Conservation (phyloP, 2,329 filamentous ascomycete species). For the Chaetomiaceae sp. region DNA sequence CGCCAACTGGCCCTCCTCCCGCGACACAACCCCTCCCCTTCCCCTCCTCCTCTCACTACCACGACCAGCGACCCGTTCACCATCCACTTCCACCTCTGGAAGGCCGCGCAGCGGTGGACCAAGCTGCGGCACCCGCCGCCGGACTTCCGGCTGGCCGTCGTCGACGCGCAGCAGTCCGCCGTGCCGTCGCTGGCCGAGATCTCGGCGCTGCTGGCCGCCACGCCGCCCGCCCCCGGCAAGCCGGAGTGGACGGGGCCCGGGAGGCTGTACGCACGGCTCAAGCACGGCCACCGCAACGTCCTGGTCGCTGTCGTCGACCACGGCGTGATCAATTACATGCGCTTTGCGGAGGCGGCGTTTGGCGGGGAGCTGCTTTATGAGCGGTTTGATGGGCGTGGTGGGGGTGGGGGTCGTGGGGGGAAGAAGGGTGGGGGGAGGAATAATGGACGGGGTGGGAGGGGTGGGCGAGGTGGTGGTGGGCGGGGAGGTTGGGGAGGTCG, state of each 20-base stretch:
- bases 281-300: constrained; percentile 78
- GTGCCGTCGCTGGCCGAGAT: constrained; percentile 72
- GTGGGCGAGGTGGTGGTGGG: constrained; percentile 20
- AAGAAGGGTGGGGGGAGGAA: constrained; percentile 32
- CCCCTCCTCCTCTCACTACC: constrained; percentile 25
- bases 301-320: constrained; percentile 84
- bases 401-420: constrained; percentile 28
- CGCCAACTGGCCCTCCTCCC: constrained; percentile 67
- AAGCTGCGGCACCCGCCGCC: constrained; percentile 73
- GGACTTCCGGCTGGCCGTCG: constrained; percentile 78
- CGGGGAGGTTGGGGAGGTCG: constrained; percentile 18
- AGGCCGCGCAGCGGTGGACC: constrained; percentile 59
- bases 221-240: constrained; percentile 61
- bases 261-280: constrained; percentile 67
- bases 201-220: constrained; percentile 62
- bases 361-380: constrained; percentile 66
- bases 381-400: constrained; percentile 41
- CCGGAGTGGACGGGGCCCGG: constrained; percentile 36
- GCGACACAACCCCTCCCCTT: constrained; percentile 53
- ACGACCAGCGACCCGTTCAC: constrained; percentile 52
- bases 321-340: constrained; percentile 81
- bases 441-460: constrained; percentile 16
- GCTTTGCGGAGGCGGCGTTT: constrained; percentile 75
- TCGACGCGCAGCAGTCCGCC: constrained; percentile 64
- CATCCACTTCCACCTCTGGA: constrained; percentile 78